A percentile compares a stretch with the other conserved stretches of the same genome.
Evolutionary conservation across 352 stramenopile genomes (phyloP).

Genomic region (Globisporangium okanoganense): DNA sequence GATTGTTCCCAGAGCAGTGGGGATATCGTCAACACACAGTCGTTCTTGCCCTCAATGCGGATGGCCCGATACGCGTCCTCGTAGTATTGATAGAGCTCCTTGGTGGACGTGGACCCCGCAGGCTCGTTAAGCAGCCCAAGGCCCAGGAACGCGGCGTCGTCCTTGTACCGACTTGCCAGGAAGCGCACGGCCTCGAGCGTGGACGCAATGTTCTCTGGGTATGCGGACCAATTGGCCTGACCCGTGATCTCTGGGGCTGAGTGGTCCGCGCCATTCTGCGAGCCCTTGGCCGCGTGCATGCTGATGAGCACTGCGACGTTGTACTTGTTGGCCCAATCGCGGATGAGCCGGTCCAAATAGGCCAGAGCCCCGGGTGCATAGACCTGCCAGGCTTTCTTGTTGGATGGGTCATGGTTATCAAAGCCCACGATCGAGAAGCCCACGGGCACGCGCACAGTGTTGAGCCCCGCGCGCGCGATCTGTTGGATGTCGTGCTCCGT

Average conservation of each 20-base stretch:
- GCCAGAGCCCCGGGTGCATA: slow-evolving; percentile 41
- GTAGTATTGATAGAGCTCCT: slow-evolving; percentile 76
- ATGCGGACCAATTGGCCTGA: slow-evolving; percentile 42
- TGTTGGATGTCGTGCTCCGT: slow-evolving; percentile 58
- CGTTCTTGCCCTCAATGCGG: slow-evolving; percentile 38
- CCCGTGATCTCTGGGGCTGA: slow-evolving; percentile 46
- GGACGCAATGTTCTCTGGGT: slow-evolving; percentile 53
- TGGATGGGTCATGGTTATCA: slow-evolving; percentile 47
- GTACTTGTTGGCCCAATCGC: slow-evolving; percentile 36
- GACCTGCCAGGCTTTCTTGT: slow-evolving; percentile 36
- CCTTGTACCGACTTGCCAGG: slow-evolving; percentile 61
- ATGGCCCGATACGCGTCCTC: slow-evolving; percentile 59
- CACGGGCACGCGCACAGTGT: slow-evolving; percentile 77
- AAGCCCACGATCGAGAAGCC: slow-evolving; percentile 80
- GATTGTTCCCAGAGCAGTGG: slow-evolving; percentile 55
- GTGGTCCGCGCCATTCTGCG: slow-evolving; percentile 73
- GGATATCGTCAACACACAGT: slow-evolving; percentile 61
- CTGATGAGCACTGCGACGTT: slow-evolving; percentile 58
- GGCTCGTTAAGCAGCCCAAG: slow-evolving; percentile 78
- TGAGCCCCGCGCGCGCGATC: slow-evolving; percentile 61
- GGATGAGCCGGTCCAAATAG: slow-evolving; percentile 48
- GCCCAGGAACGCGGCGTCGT: slow-evolving; percentile 68
- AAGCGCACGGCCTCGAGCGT: slow-evolving; percentile 44
- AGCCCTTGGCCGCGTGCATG: slow-evolving; percentile 66
- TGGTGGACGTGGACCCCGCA: slow-evolving; percentile 36